phyloP scores from a whole-genome alignment of 2,329 filamentous ascomycete genomes.

The Exophiala calicioides region DNA sequence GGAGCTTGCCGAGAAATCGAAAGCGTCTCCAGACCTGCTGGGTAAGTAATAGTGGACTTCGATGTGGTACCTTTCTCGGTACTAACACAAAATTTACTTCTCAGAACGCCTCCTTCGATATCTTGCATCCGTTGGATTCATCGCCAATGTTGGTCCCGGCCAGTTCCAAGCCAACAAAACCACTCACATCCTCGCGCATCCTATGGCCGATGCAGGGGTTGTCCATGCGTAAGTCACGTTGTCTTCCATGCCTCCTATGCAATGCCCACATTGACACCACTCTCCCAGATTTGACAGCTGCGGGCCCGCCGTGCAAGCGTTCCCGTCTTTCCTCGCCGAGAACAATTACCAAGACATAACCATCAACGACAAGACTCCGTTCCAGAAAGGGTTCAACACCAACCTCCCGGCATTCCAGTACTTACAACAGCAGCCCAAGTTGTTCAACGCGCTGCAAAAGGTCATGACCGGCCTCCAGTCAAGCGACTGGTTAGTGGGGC shows the following conservation, averaged over 20 bases:
- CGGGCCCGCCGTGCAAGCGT: constrained; percentile 24
- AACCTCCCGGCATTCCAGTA: constrained; percentile 34
- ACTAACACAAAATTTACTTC: neutral
- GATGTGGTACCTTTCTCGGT: neutral
- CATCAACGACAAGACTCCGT: constrained; percentile 31
- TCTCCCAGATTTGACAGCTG: constrained; percentile 23
- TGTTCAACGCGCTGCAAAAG: constrained; percentile 15
- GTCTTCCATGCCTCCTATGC: neutral
- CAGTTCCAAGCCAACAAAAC: constrained; percentile 28
- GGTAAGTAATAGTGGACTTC: constrained; percentile 11
- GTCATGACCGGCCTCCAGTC: constrained; percentile 21
- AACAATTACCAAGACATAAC: constrained; percentile 35
- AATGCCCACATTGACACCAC: neutral
- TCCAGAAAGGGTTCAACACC: constrained; percentile 37
- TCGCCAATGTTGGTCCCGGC: constrained; percentile 19
- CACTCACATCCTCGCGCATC: constrained; percentile 27
- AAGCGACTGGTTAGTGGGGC: constrained; percentile 9
- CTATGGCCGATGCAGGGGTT: constrained; percentile 12
- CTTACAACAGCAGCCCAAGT: constrained; percentile 33
- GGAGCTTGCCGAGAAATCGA: constrained; percentile 18
- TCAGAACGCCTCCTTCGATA: constrained; percentile 32
- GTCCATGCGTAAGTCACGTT: constrained; percentile 19
- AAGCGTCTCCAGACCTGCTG: constrained; percentile 24
- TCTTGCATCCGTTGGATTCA: constrained; percentile 27
- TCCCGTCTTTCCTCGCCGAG: constrained; percentile 36